Base-by-base conservation (phyloP, 1,139 yeast genomes). In the Torulaspora globosa region DNA sequence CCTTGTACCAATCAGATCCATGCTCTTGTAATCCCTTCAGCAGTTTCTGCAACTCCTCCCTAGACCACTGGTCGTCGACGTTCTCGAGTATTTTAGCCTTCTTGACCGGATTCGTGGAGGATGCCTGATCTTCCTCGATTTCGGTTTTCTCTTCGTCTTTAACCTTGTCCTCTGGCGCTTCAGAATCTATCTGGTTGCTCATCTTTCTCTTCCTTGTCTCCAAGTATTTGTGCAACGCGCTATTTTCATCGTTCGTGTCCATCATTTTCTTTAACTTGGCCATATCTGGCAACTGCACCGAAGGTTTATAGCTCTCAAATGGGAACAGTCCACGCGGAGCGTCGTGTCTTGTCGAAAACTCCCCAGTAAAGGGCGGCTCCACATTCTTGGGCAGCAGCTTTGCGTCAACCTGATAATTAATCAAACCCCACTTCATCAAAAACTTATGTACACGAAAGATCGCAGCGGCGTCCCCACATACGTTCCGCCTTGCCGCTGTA, bases 281-380 rank as follows among this genome's bases (percentile, higher is more conserved):
- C 53, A 81, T 65, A 61, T 82, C 84, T 12, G 81, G 77, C 39
- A 73, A 59, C 44, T 68, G 70, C 4, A 68, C 78, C 3, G 77
- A 73, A 30, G 80, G 79, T 46, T 80, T 81, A 62, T 78, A 82
- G 16, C 89, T 82, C 62, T 89, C 94, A 67, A 90, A 92, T 19
- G 98, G 98, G 63, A 89, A 90, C 55, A 90, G 70, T 0, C 97
- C 97, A 54, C 96, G 76, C 39, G 98, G 98, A 0, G 96, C 87
- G 67, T 94, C 98, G 58, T 82, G 82, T 48, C 76, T 79, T 2
- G 82, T 80, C 34, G 78, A 75, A 59, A 76, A 82, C 51, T 82
- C 87, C 18, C 85, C 84, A 8, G 90, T 79, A 54, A 72, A 79
- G 9, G 89, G 90, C 41, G 86, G 86, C 54, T 82, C 88, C 28